These are phyloP conservation scores for Backusella parvicylindrica DNA, from an alignment of 192 early-diverging fungal species.

Conservation along the genomic window DNA sequence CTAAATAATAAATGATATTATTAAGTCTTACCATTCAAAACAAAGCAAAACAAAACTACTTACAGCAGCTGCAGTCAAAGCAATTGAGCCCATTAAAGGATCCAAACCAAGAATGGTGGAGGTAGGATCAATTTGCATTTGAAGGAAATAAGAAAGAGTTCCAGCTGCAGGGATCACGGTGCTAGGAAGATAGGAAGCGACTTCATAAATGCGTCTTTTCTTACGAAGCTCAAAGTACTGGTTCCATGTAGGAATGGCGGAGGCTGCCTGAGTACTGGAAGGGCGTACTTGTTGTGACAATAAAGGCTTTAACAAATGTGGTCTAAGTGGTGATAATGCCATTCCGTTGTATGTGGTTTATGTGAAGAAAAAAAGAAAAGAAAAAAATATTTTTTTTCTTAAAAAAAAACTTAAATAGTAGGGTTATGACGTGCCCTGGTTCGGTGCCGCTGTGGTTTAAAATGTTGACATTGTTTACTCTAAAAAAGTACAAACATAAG, in stretches of 20 bases:
- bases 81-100: slow-evolving; percentile 54
- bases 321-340: slow-evolving; percentile 2
- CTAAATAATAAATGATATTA: slow-evolving; percentile 12
- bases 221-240: slow-evolving; percentile 64
- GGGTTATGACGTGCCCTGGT: slow-evolving; percentile 1
- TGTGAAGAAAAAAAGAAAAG: background rate
- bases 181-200: slow-evolving; percentile 53
- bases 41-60: background rate
- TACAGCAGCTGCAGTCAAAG: slow-evolving; percentile 44
- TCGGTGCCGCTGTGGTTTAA: background rate
- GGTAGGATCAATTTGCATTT: slow-evolving; percentile 59
- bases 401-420: background rate
- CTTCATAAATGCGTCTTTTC: slow-evolving; percentile 61
- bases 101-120: slow-evolving; percentile 64
- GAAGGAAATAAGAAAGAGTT: slow-evolving; percentile 49
- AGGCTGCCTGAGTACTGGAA: background rate
- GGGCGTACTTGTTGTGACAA: slow-evolving; percentile 1
- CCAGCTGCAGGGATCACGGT: slow-evolving; percentile 42
- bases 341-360: background rate
- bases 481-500: background rate
- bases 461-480: background rate
- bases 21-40: background rate
- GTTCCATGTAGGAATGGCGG: slow-evolving; percentile 48
- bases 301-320: slow-evolving; percentile 3
- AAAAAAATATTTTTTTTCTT: background rate